These are phyloP conservation scores for Salix viminalis DNA, from an alignment of 345 rosid species.

Conservation along the genomic window DNA sequence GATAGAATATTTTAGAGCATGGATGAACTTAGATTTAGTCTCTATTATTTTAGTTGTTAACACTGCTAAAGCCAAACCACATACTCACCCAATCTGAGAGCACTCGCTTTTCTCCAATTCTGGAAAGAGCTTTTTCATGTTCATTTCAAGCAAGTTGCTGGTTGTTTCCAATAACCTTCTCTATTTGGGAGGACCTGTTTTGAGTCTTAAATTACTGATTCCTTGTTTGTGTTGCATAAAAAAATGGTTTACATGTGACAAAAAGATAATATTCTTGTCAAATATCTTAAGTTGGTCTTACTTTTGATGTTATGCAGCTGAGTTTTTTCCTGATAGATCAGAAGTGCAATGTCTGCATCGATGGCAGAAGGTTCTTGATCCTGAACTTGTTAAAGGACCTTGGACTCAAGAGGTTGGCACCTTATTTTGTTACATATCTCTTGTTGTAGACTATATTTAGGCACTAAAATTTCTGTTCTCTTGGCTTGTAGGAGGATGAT, in stretches of 20 bases:
- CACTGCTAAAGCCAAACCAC: neutral
- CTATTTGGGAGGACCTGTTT: neutral
- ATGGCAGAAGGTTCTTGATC: constrained; percentile 99
- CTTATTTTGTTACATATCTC: constrained; percentile 4
- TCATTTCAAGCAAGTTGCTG: neutral
- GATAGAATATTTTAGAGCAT: neutral
- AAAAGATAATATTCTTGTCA: neutral
- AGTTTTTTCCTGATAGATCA: constrained; percentile 72
- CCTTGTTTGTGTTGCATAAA: neutral
- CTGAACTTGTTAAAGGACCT: constrained; percentile 95
- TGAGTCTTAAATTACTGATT: neutral
- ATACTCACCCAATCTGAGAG: neutral
- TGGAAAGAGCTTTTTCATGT: neutral
- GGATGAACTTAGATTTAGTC: neutral
- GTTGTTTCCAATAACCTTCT: neutral
- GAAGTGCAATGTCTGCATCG: constrained; percentile 98
- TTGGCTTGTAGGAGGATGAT: constrained; percentile 71
- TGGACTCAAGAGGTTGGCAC: constrained; percentile 86
- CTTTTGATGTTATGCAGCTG: constrained; percentile 48
- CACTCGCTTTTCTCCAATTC: neutral
- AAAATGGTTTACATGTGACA: neutral
- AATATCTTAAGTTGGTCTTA: neutral
- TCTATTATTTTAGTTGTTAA: neutral
- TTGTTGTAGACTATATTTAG: constrained; percentile 8
- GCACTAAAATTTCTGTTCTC: constrained; percentile 10